Conservation (phyloP, 202 grass and related monocot species). For the Cymbopogon flexuosus region DNA sequence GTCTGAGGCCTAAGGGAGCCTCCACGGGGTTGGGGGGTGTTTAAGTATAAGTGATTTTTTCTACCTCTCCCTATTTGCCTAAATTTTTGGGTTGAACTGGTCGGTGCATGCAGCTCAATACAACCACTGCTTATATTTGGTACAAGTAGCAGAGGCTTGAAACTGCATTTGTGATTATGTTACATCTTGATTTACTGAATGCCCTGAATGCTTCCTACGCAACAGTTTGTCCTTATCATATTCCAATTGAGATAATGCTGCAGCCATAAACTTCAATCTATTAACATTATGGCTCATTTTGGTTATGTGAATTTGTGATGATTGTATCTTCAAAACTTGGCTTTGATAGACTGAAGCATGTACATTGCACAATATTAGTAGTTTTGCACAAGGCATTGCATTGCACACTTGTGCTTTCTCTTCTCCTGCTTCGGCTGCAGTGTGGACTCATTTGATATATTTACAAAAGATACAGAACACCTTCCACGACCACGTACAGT, state of each 20-base stretch:
- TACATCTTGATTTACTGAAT: neutral
- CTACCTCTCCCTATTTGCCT: too few relatives aligned
- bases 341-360: neutral
- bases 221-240: neutral
- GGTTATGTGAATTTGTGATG: neutral
- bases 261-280: neutral
- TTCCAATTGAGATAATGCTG: neutral
- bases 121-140: neutral
- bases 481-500: neutral
- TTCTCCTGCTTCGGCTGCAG: neutral
- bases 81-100: too few relatives aligned
- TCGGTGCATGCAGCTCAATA: too few relatives aligned
- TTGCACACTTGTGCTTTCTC: neutral
- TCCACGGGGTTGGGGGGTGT: too few relatives aligned
- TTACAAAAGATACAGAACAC: too few relatives aligned
- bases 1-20: too few relatives aligned
- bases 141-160: neutral
- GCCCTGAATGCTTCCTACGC: neutral
- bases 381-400: too few relatives aligned
- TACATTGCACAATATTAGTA: neutral
- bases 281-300: neutral
- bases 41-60: too few relatives aligned
- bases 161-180: conserved; percentile 2
- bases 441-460: too few relatives aligned
- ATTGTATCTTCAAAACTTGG: neutral